A percentile compares a stretch with the other conserved stretches of the same genome.
phyloP scores from a whole-genome alignment of 192 early-diverging fungal genomes.

The Ambispora gerdemannii region DNA sequence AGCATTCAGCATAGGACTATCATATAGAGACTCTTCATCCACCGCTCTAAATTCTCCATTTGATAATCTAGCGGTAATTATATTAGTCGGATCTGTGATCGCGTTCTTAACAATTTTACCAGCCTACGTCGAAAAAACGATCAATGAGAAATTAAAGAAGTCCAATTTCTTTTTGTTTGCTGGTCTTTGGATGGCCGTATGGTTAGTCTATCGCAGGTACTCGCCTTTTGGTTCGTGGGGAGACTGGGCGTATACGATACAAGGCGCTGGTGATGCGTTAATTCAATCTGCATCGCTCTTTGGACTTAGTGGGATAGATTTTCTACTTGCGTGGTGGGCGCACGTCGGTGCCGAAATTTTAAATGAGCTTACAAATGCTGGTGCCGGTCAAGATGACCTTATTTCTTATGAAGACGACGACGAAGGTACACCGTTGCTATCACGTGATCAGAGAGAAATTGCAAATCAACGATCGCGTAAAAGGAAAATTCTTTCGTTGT shows the following conservation, averaged over 20 bases:
- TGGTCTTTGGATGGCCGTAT: not conserved
- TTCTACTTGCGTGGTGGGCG: not conserved
- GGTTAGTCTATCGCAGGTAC: slow-evolving; percentile 1
- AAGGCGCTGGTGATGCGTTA: slow-evolving; percentile 1
- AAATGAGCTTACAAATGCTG: not conserved
- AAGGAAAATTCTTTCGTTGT: not conserved
- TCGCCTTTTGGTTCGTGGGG: slow-evolving; percentile 28
- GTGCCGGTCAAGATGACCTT: not conserved
- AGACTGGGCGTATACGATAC: slow-evolving; percentile 23
- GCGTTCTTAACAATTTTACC: not conserved
- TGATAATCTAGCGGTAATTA: not conserved
- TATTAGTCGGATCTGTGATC: not conserved
- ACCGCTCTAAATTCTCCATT: not conserved
- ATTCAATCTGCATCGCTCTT: slow-evolving; percentile 4
- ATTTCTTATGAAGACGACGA: no score
- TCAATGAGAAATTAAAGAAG: not conserved
- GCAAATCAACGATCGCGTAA: not conserved
- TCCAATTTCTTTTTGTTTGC: not conserved
- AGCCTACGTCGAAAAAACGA: not conserved
- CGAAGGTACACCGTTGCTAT: not conserved
- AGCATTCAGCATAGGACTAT: not conserved
- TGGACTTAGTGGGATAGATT: not conserved
- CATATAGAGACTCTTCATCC: not conserved
- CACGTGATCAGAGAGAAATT: not conserved
- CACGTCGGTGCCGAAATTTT: not conserved